Evolutionary conservation across 805 yeast genomes (phyloP).

Genomic region (Clavispora fructus): DNA sequence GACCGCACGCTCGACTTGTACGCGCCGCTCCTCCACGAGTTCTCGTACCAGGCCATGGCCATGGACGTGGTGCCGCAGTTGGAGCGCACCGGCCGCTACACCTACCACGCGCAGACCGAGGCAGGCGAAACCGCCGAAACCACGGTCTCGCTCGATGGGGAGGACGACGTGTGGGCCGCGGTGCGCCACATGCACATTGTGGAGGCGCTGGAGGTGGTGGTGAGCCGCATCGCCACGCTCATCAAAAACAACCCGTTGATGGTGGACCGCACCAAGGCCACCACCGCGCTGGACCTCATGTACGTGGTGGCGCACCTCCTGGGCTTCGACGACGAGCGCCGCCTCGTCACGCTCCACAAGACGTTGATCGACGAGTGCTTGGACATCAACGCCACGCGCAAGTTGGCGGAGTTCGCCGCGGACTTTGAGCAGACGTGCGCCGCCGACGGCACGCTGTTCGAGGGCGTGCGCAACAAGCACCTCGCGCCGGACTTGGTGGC

Average conservation of each 20-base stretch:
- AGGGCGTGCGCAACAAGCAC: slow-evolving; percentile 57
- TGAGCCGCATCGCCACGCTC: slow-evolving; percentile 56
- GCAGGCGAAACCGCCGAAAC: slow-evolving; percentile 28
- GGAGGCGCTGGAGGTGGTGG: slow-evolving; percentile 62
- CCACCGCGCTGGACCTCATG: slow-evolving; percentile 64
- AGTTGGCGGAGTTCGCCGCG: slow-evolving; percentile 62
- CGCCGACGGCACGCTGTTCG: slow-evolving; percentile 64
- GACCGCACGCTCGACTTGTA: slow-evolving; percentile 82
- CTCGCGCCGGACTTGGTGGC: slow-evolving; percentile 59
- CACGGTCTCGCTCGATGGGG: slow-evolving; percentile 42
- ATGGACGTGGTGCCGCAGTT: slow-evolving; percentile 57
- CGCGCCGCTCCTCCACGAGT: slow-evolving; percentile 85
- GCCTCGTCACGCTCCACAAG: slow-evolving; percentile 54
- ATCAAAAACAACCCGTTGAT: slow-evolving; percentile 69
- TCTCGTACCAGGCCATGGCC: slow-evolving; percentile 87
- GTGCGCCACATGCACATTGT: slow-evolving; percentile 71
- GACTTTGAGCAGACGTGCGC: slow-evolving; percentile 82
- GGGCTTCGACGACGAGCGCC: slow-evolving; percentile 63
- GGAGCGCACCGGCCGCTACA: slow-evolving; percentile 41
- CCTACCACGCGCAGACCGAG: slow-evolving; percentile 54
- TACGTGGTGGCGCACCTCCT: slow-evolving; percentile 68
- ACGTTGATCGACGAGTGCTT: slow-evolving; percentile 62
- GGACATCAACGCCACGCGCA: slow-evolving; percentile 49
- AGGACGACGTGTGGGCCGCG: slow-evolving; percentile 64
- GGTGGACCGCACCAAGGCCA: slow-evolving; percentile 61